Evolutionary conservation across 768 basidiomycete species (phyloP), one percentile per base, ranked within the genome.

Genomic region (Suillus tomentosus): DNA sequence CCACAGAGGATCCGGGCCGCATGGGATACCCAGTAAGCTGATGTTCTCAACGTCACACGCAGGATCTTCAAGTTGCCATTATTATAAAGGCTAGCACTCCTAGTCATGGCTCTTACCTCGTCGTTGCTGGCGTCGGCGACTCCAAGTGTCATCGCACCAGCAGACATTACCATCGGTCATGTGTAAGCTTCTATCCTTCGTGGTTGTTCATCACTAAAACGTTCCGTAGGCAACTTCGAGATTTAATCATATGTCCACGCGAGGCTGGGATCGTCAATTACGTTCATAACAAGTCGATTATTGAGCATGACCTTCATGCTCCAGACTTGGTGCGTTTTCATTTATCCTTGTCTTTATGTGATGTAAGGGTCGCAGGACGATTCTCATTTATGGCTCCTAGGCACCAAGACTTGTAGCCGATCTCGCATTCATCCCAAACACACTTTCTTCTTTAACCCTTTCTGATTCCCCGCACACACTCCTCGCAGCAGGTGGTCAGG

Each of bases 401-500:
- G 66, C 78, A 37, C 80, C 82, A 27, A 80, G 85, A 24, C 74
- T 73, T 15, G 73, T 92, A 43, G 83, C 82, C 3, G 78, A 84
- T 34, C 81, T 89, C 51, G 66, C 78, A 5, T 92, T 90, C 73
- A 74, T 70, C 9, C 87, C 90, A 14, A 90, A 89, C 70, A 87
- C 88, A 1, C 80, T 92, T 40, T 76, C 87, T 1, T 84, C 86
- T 0, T 79, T 89, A 15, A 78, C 72, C 3, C 71, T 91, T 39
- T 78, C 81, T 0, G 77, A 84, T 57, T 58, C 57, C 3, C 22
- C 56, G 2, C 81, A 84, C 45, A 85, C 82, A 0, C 81, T 92
- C n/a, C 77, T 91, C n/a, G 90, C 90, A 39, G 89, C 87, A 17
- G 90, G 90, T 66, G 90, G 90, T 5, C 89, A 89, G 70, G 86